Base-by-base conservation (phyloP, 768 basidiomycete genomes). In the Guyanaporus albipodus region DNA sequence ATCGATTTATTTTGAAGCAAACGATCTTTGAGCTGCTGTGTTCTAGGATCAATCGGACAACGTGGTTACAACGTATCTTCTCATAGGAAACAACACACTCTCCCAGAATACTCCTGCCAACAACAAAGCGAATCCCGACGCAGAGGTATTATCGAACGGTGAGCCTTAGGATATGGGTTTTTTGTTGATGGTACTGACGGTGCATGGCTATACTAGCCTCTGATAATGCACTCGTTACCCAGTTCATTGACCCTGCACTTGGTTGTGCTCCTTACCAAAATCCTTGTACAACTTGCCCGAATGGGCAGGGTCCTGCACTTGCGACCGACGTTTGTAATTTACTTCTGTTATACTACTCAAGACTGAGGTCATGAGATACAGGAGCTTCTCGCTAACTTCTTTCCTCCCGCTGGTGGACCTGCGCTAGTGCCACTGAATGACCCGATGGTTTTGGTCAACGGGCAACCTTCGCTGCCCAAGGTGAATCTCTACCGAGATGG, bases 21-120 rank as follows among this genome's bases (percentile, higher is more conserved):
- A 15, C 14, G 6, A 23, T 43, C 23, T 8, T 23, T 17, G 47
- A 31, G 53, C 26, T 6, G 3, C 17, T 26, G 32, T 23, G 6
- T 21, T 39, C 19, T 26, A 62, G 62, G 61, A 62, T 50, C 61
- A 58, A 56, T 62, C 61, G 14, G 61, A 62, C 26, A 62, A 62
- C 12, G 50, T 64, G 3, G 22, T 64, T 17, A 64, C 61, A 10
- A 61, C 61, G 22, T 62, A 62, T 48, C 62, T 64, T 24, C 39
- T 62, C 7, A 46, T 64, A 18, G 46, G 42, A 1, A 23, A 19
- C 2, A 49, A 64, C 18, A 64, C 62, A 3, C 56, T 62, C 17
- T 53, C 59, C 4, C 61, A 62, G 38, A 61, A 62, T 7, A 64
- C 62, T 21, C 61, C 61, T 2, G 42, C 6, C 8, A 62, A 61